Percentiles rank a stretch among this genome's conserved stretches.
Evolutionary conservation across 208 protist genomes (phyloP).

Genomic region (Crithidia thermophila): DNA sequence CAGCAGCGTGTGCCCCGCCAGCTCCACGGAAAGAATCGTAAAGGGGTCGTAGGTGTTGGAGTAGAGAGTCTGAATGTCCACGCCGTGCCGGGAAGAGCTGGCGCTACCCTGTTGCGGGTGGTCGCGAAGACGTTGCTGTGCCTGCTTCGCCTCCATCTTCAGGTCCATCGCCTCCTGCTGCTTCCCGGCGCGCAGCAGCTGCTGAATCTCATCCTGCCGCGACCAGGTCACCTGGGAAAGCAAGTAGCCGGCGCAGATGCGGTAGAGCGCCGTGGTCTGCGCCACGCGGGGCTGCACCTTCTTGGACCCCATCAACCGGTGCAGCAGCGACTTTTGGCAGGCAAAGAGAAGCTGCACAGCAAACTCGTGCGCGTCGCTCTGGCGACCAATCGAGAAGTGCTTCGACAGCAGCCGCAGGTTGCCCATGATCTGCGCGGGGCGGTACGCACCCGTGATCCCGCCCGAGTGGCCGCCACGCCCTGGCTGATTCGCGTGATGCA

Average conservation of each 20-base stretch:
- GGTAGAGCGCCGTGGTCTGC: conserved; percentile 78
- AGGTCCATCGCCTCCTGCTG: conserved; percentile 78
- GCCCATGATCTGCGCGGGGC: conserved; percentile 58
- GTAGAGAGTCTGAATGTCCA: conserved; percentile 34
- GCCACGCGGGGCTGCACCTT: conserved; percentile 66
- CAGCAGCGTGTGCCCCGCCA: conserved; percentile 67
- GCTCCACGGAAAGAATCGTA: conserved; percentile 77
- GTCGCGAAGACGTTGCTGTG: too few relatives aligned
- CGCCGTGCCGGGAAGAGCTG: conserved; percentile 9
- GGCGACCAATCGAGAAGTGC: conserved; percentile 80
- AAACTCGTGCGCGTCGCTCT: conserved; percentile 94
- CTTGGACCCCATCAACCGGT: conserved; percentile 69
- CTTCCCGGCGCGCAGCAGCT: conserved; percentile 65
- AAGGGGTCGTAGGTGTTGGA: conserved; percentile 92
- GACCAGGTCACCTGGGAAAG: conserved; percentile 87
- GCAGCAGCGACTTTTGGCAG: conserved; percentile 78
- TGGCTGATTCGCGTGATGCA: conserved; percentile 36
- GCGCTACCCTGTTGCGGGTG: background rate
- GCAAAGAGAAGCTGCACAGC: conserved; percentile 78
- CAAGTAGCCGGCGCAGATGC: conserved; percentile 85
- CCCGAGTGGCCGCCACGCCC: conserved; percentile 1
- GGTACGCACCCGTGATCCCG: conserved; percentile 40
- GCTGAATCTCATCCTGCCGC: conserved; percentile 76
- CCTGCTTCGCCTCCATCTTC: conserved; percentile 48
- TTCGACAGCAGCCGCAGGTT: conserved; percentile 68